Conservation (phyloP, 129 eudicot species). For the Arctium minus region DNA sequence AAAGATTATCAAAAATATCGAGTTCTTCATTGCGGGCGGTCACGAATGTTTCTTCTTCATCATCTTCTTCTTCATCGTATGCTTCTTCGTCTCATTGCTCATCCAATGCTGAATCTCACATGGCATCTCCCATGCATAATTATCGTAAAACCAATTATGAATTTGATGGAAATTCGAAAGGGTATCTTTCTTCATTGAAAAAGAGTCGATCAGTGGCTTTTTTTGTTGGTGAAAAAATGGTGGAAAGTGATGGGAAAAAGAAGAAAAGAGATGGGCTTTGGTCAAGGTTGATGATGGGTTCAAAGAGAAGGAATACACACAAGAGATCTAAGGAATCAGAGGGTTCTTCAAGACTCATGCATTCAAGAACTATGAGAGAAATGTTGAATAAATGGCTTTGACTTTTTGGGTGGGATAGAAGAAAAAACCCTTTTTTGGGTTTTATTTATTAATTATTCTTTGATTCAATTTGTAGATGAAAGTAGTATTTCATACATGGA, state of each 20-base stretch:
- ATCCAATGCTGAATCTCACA: slow-evolving; percentile 45
- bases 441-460: slow-evolving; percentile 3
- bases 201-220: slow-evolving; percentile 60
- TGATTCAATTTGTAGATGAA: slow-evolving; percentile 3
- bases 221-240: slow-evolving; percentile 17
- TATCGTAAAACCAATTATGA: background rate
- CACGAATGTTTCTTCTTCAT: background rate
- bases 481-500: background rate
- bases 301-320: slow-evolving; percentile 10
- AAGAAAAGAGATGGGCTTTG: slow-evolving; percentile 40
- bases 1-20: slow-evolving; percentile 44
- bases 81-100: slow-evolving; percentile 36
- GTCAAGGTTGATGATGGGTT: slow-evolving; percentile 42
- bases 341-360: slow-evolving; percentile 33
- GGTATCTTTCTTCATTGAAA: slow-evolving; percentile 30
- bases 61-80: slow-evolving; percentile 51
- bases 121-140: slow-evolving; percentile 41
- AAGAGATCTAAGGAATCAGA: slow-evolving; percentile 12
- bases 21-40: slow-evolving; percentile 11
- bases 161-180: slow-evolving; percentile 19
- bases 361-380: slow-evolving; percentile 47
- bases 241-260: slow-evolving; percentile 21
- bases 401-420: background rate
- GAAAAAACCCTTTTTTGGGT: background rate
- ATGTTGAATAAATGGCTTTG: slow-evolving; percentile 32